Evolutionary conservation across 176 grass and related monocot genomes (phyloP).

Genomic region (sorghum (Sorghum bicolor)): DNA sequence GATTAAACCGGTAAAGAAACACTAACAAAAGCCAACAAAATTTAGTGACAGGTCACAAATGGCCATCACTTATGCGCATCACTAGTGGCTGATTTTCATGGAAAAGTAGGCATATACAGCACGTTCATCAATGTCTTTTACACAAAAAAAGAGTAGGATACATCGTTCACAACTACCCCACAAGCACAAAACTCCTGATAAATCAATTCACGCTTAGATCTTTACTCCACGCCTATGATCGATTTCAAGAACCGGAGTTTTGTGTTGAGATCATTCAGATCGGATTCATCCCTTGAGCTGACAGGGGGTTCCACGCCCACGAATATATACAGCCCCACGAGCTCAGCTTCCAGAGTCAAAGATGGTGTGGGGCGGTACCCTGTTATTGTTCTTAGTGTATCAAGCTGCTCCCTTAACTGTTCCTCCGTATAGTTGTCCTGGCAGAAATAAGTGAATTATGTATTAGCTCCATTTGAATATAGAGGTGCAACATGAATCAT

Average conservation of each 20-base stretch:
- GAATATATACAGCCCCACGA: conserved; percentile 26
- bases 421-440: conserved; percentile 36
- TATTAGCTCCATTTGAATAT: background rate
- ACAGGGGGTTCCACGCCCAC: conserved; percentile 30
- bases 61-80: background rate
- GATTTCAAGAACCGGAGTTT: conserved; percentile 41
- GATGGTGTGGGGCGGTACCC: background rate
- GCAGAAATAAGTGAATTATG: background rate
- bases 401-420: conserved; percentile 33
- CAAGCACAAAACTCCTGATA: background rate
- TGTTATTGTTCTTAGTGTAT: conserved; percentile 31
- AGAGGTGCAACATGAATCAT: background rate
- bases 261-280: conserved; percentile 13
- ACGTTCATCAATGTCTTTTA: background rate
- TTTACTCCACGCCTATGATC: conserved; percentile 43
- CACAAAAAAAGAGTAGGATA: background rate
- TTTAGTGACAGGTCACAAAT: background rate
- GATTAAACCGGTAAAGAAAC: background rate
- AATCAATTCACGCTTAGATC: background rate
- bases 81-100: background rate
- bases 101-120: background rate
- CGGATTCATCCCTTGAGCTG: background rate
- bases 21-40: background rate
- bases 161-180: background rate
- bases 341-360: conserved; percentile 21